Conservation (phyloP, 495 filamentous ascomycete species). For the Trichoderma parareesei region DNA sequence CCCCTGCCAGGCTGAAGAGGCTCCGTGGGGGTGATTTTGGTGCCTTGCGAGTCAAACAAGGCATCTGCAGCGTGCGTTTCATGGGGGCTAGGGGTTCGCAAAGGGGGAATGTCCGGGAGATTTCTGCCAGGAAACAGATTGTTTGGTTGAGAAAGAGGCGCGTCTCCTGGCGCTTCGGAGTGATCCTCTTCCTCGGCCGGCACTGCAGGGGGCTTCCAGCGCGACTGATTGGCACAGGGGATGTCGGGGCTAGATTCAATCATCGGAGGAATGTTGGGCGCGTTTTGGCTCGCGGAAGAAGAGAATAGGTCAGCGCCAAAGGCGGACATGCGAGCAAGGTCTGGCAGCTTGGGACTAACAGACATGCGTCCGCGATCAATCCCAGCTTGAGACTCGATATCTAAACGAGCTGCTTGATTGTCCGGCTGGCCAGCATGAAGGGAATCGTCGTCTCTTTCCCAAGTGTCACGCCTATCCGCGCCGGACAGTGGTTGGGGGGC, state of each 20-base stretch:
- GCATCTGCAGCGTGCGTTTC: not conserved
- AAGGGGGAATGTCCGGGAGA: not conserved
- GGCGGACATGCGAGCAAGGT: conserved; percentile 55
- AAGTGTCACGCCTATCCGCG: not conserved
- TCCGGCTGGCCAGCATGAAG: not conserved
- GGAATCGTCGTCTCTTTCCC: conserved; percentile 3
- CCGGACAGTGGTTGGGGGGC: not conserved
- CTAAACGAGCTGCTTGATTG: not conserved
- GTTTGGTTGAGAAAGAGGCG: not conserved
- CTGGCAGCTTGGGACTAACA: conserved; percentile 50
- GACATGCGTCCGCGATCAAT: conserved; percentile 24
- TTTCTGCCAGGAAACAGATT: not conserved
- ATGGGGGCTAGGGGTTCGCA: conserved; percentile 7
- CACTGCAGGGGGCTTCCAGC: not conserved
- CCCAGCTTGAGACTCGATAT: not conserved
- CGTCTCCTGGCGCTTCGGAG: conserved; percentile 9
- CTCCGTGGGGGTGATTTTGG: conserved; percentile 36
- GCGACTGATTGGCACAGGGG: no score
- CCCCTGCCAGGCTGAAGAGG: conserved; percentile 39
- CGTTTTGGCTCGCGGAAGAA: conserved; percentile 10
- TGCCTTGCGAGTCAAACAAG: conserved; percentile 12
- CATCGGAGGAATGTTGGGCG: conserved; percentile 6
- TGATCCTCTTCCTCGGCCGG: conserved; percentile 11
- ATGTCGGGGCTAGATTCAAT: conserved; percentile 1
- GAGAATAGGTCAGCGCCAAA: conserved; percentile 49